Conservation (phyloP, 257 asterid species). For the Thymus quinquecostatus region DNA sequence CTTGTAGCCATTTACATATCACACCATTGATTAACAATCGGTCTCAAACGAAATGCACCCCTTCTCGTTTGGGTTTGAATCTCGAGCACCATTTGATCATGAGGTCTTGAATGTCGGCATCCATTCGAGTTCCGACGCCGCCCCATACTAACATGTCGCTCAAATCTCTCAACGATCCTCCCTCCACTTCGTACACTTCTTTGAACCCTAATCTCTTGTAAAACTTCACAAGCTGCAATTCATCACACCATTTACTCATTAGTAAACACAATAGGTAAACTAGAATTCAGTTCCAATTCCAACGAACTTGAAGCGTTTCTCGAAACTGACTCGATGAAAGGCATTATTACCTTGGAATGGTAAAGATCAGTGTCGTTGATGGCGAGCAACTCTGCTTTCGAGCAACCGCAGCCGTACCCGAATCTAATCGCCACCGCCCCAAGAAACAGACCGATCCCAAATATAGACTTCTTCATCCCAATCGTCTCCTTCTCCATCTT, state of each 20-base stretch:
- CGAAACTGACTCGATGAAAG: no score
- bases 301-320: no score
- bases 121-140: conserved; percentile 96
- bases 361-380: conserved; percentile 78
- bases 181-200: conserved; percentile 68
- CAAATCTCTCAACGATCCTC: conserved; percentile 68
- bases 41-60: no score
- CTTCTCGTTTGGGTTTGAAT: conserved; percentile 45
- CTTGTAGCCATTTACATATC: no score
- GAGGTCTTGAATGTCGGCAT: conserved; percentile 67
- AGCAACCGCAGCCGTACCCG: conserved; percentile 79
- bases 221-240: conserved; percentile 79
- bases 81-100: conserved; percentile 85
- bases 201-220: conserved; percentile 84
- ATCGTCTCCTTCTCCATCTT: conserved; percentile 65
- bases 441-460: conserved; percentile 85
- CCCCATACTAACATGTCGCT: conserved; percentile 92
- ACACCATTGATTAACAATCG: no score
- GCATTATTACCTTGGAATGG: conserved; percentile 69
- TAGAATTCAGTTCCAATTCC: no score
- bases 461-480: conserved; percentile 83
- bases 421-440: conserved; percentile 89
- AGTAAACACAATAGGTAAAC: not conserved
- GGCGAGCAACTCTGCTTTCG: conserved; percentile 81
- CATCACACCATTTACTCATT: not conserved